A percentile compares a stretch with the other conserved stretches of the same genome.
Conservation (phyloP, 129 eudicot genomes). For the Dittrichia graveolens region DNA sequence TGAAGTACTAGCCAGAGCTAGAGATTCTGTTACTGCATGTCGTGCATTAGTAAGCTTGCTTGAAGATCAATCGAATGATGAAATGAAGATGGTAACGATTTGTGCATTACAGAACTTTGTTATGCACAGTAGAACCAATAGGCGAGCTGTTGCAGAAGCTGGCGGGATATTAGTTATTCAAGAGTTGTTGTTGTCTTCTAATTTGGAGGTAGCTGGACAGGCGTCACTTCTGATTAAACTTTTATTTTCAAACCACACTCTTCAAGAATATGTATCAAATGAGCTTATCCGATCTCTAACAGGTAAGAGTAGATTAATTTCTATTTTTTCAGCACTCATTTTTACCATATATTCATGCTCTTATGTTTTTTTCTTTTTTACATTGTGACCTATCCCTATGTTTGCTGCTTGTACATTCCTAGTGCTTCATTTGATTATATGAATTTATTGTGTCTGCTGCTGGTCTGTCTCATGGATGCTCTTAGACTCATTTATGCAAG, state of each 20-base stretch:
- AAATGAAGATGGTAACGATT: slow-evolving; percentile 72
- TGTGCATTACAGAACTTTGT: slow-evolving; percentile 85
- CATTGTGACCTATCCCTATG: background rate
- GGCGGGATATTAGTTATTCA: slow-evolving; percentile 78
- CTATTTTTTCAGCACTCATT: slow-evolving; percentile 10
- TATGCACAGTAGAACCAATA: slow-evolving; percentile 74
- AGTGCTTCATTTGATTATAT: too few species aligned
- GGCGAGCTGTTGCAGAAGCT: slow-evolving; percentile 85
- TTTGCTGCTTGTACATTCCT: background rate
- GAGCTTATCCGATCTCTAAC: slow-evolving; percentile 80
- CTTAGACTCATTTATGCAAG: too few species aligned
- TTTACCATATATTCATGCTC: background rate
- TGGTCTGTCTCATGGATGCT: too few species aligned
- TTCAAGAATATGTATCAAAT: slow-evolving; percentile 76
- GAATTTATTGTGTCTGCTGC: too few species aligned
- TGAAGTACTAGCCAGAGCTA: slow-evolving; percentile 63
- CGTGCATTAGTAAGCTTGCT: slow-evolving; percentile 71
- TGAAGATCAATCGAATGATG: slow-evolving; percentile 63
- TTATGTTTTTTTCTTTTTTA: background rate
- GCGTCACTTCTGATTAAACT: slow-evolving; percentile 68
- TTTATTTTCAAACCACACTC: slow-evolving; percentile 81
- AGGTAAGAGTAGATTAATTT: slow-evolving; percentile 38
- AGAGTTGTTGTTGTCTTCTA: slow-evolving; percentile 53
- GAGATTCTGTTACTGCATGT: slow-evolving; percentile 66
- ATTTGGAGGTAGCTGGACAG: slow-evolving; percentile 61